Percentiles rank a stretch among this genome's conserved stretches.
These are phyloP conservation scores for Grosmannia penicillata DNA, from an alignment of 2,329 filamentous ascomycete species.

Conservation along the genomic window DNA sequence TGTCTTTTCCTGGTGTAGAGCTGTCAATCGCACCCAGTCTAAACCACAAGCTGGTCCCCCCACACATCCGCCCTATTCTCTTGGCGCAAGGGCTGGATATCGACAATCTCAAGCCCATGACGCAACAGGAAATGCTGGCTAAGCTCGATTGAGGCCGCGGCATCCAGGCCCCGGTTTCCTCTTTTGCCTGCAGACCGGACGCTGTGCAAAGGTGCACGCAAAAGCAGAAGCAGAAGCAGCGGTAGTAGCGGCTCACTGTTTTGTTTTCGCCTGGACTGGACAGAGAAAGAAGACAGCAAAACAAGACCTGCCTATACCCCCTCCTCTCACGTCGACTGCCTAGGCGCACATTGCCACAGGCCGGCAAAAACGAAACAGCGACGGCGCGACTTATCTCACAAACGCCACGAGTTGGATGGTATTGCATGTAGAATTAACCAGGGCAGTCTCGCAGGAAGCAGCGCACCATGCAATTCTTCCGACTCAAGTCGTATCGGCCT, in stretches of 20 bases:
- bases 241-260: background rate
- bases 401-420: slow-evolving; percentile 4
- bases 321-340: background rate
- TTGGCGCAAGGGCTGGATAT: slow-evolving; percentile 73
- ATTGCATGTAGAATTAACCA: background rate
- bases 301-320: background rate
- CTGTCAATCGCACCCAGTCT: slow-evolving; percentile 85
- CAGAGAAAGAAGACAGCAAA: background rate
- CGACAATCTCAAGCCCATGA: slow-evolving; percentile 80
- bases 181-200: slow-evolving; percentile 1
- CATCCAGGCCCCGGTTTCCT: background rate
- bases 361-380: background rate
- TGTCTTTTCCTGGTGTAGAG: slow-evolving; percentile 30
- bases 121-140: slow-evolving; percentile 94
- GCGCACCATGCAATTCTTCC: background rate
- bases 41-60: slow-evolving; percentile 77
- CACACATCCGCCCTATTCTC: slow-evolving; percentile 63
- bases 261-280: background rate
- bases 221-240: slow-evolving; percentile 3
- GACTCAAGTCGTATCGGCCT: no score
- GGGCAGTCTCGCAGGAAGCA: background rate
- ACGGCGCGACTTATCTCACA: background rate
- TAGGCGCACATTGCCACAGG: background rate
- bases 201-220: no score
- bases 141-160: slow-evolving; percentile 64